Percentiles rank a stretch among this genome's conserved stretches.
These are phyloP conservation scores for Scutellaria barbata DNA, from an alignment of 257 asterid species.

Conservation along the genomic window DNA sequence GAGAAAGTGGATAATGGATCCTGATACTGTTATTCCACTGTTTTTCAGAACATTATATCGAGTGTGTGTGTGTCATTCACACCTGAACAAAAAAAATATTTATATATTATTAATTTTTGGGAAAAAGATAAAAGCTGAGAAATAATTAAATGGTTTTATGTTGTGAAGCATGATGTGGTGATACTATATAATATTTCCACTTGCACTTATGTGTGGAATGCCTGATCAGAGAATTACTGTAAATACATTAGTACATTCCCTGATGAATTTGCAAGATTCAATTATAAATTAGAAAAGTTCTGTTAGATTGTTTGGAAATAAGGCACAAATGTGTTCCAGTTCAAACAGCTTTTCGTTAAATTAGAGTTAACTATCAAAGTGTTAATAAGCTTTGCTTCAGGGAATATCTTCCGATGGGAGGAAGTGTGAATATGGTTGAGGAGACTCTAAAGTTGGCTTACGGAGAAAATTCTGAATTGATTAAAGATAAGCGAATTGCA, in stretches of 20 bases:
- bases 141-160: neutral
- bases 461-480: conserved; percentile 84
- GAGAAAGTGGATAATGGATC: conserved; percentile 37
- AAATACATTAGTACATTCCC: neutral
- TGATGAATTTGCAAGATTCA: neutral
- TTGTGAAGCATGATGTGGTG: neutral
- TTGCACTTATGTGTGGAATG: neutral
- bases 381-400: conserved; percentile 46
- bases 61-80: neutral
- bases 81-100: neutral
- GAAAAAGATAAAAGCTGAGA: neutral
- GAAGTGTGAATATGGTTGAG: conserved; percentile 79
- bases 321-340: neutral
- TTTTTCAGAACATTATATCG: neutral
- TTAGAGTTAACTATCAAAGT: neutral
- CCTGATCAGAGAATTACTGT: neutral
- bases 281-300: neutral
- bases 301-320: neutral
- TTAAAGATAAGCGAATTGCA: conserved; percentile 80
- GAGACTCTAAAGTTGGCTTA: conserved; percentile 93
- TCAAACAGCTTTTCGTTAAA: neutral
- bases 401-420: conserved; percentile 99
- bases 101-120: neutral
- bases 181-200: neutral
- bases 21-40: conserved; percentile 2